Evolutionary conservation across 2,329 filamentous ascomycete species (phyloP).

Genomic region (Epichloe hybrida): DNA sequence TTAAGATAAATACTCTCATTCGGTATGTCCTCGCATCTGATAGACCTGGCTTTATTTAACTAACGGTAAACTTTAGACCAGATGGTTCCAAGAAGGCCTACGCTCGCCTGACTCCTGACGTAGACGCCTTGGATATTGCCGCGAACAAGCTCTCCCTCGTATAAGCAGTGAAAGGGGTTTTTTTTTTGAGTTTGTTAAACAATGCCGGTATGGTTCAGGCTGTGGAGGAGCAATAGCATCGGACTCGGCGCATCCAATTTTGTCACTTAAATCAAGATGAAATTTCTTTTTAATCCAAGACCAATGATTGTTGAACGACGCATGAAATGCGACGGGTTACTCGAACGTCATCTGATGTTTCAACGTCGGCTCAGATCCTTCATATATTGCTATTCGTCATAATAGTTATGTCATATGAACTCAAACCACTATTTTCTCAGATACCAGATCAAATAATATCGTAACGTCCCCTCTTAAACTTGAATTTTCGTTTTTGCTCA

Average conservation of each 20-base stretch:
- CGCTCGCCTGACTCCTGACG: constrained; percentile 85
- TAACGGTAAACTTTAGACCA: constrained; percentile 36
- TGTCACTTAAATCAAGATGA: constrained; percentile 19
- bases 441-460: no score
- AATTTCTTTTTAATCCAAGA: constrained; percentile 18
- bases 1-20: constrained; percentile 99
- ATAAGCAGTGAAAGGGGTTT: constrained; percentile 37
- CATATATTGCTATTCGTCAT: no score
- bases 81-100: constrained; percentile 99
- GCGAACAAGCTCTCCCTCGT: constrained; percentile 98
- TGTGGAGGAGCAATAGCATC: constrained; percentile 20
- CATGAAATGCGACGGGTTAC: no score
- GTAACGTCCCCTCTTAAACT: no score
- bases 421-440: no score
- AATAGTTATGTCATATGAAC: no score
- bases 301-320: constrained; percentile 2
- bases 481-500: no score
- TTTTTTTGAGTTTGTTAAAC: constrained; percentile 18
- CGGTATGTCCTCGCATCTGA: constrained; percentile 43
- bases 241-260: constrained; percentile 23
- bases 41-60: neutral
- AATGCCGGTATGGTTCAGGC: constrained; percentile 27
- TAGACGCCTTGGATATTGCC: constrained; percentile 97
- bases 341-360: no score
- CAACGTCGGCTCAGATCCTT: no score